Evolutionary conservation across 2,329 filamentous ascomycete genomes (phyloP).

Genomic region (Aureobasidium leucospermi): DNA sequence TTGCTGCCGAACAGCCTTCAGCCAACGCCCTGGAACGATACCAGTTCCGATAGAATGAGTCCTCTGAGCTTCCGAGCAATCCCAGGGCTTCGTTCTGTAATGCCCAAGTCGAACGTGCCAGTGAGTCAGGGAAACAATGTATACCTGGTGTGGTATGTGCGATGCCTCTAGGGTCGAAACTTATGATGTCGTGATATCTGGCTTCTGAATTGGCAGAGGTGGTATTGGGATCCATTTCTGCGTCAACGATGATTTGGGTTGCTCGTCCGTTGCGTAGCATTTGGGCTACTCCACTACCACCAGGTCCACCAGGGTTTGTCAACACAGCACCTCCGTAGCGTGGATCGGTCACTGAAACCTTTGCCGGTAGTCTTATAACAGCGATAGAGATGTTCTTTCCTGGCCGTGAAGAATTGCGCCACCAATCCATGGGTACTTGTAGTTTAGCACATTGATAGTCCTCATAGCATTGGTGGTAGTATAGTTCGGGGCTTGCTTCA

Average conservation of each 20-base stretch:
- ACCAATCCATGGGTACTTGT: slow-evolving; percentile 41
- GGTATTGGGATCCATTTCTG: neutral
- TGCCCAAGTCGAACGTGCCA: slow-evolving; percentile 23
- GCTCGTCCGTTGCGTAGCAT: slow-evolving; percentile 27
- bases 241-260: slow-evolving; percentile 31
- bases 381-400: slow-evolving; percentile 36
- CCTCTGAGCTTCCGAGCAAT: slow-evolving; percentile 33
- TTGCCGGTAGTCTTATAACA: slow-evolving; percentile 39
- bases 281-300: slow-evolving; percentile 35
- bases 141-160: slow-evolving; percentile 29
- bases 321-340: slow-evolving; percentile 41
- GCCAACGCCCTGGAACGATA: slow-evolving; percentile 31
- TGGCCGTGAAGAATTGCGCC: slow-evolving; percentile 21
- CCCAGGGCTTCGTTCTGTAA: slow-evolving; percentile 30
- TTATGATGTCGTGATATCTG: slow-evolving; percentile 31
- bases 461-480: slow-evolving; percentile 33
- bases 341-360: slow-evolving; percentile 32
- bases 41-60: slow-evolving; percentile 32
- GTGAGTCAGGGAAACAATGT: slow-evolving; percentile 29
- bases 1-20: slow-evolving; percentile 17
- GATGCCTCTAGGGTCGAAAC: slow-evolving; percentile 36
- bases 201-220: slow-evolving; percentile 15
- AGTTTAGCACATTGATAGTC: slow-evolving; percentile 42
- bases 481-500: neutral
- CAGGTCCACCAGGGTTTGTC: slow-evolving; percentile 40